Conservation (phyloP, 768 basidiomycete species). For the Mycena latifolia region DNA sequence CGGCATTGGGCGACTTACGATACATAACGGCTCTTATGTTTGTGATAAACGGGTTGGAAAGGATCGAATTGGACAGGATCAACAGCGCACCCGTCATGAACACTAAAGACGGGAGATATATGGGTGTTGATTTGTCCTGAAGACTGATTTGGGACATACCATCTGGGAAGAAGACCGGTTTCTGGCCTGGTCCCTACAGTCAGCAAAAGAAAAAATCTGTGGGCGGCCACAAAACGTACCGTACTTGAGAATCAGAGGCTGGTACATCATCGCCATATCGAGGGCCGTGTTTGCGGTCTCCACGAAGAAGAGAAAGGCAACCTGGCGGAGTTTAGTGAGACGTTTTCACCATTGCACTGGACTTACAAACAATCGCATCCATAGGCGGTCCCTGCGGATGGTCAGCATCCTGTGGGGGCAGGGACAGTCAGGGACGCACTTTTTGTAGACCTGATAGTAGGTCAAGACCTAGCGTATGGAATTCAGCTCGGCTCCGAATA, state of each 20-base stretch:
- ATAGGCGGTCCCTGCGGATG: slow-evolving; percentile 51
- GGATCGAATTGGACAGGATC: slow-evolving; percentile 16
- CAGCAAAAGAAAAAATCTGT: too few species aligned
- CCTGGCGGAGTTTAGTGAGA: slow-evolving; percentile 40
- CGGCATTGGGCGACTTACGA: slow-evolving; percentile 14
- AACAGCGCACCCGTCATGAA: slow-evolving; percentile 39
- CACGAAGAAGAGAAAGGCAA: slow-evolving; percentile 55
- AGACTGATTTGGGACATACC: slow-evolving; percentile 29
- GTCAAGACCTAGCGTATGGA: slow-evolving; percentile 30
- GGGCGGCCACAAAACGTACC: slow-evolving; percentile 37
- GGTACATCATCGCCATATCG: slow-evolving; percentile 60
- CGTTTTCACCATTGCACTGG: too few species aligned
- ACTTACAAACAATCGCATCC: slow-evolving; percentile 57
- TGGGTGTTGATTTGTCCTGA: not conserved
- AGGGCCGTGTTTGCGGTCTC: slow-evolving; percentile 59
- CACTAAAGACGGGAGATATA: slow-evolving; percentile 30
- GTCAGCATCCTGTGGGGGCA: not conserved
- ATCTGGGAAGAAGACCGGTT: slow-evolving; percentile 30
- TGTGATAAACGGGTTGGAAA: slow-evolving; percentile 9
- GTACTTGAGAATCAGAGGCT: slow-evolving; percentile 58
- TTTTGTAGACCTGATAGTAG: slow-evolving; percentile 52
- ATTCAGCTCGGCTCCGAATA: slow-evolving; percentile 7
- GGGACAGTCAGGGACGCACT: not conserved
- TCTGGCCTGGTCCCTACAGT: not conserved
- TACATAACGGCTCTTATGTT: slow-evolving; percentile 49